Evolutionary conservation across 2,329 filamentous ascomycete species (phyloP), one percentile per base, ranked within the genome.

Genomic region (Penicillium capsulatum): DNA sequence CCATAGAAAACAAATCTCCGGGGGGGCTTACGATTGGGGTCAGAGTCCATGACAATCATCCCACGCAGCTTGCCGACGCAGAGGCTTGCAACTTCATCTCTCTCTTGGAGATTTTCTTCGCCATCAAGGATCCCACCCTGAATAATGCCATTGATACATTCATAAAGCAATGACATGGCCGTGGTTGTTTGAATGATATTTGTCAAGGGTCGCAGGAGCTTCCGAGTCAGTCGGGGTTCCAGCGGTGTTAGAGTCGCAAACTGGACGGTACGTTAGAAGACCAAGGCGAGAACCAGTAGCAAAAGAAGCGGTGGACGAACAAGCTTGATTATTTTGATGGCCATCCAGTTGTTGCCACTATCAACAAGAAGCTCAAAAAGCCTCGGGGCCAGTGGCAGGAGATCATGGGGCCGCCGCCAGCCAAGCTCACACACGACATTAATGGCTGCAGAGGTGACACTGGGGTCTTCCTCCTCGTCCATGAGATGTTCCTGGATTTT

Each of bases 331-430:
- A 98, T 80, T 64, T 98, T 98, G 62, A 98, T 98, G 43, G 90
- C 90, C 91, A 98, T 97, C 92, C 92, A 98, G 66, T 98, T 98
- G 66, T 98, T 97, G 26, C 85, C 85, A 40, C 89, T 84, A 45
- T 94, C 85, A 9, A 96, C 90, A 17, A 98, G 72, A 13, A 98
- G 75, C 60, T 96, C 90, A 57, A 97, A 98, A 17, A 98, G 68
- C 42, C 92, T 77, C 7, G 92, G 92, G 0, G 92, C 92, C 19
- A 98, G 73, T 10, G 92, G 87, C 19, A 98, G 72, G 55, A 97
- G 97, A 65, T 98, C 92, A 52, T 91, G 84, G 3, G 92, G 92
- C 52, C 92, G 77, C 53, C 92, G 80, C 87, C 91, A 96, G 4
- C 91, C 91, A 27, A 98, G 71, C 66, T 98, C 92, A 65, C 92